These are phyloP conservation scores for Alternaria sp. DNA, from an alignment of 2,329 filamentous ascomycete genomes.

Conservation along the genomic window DNA sequence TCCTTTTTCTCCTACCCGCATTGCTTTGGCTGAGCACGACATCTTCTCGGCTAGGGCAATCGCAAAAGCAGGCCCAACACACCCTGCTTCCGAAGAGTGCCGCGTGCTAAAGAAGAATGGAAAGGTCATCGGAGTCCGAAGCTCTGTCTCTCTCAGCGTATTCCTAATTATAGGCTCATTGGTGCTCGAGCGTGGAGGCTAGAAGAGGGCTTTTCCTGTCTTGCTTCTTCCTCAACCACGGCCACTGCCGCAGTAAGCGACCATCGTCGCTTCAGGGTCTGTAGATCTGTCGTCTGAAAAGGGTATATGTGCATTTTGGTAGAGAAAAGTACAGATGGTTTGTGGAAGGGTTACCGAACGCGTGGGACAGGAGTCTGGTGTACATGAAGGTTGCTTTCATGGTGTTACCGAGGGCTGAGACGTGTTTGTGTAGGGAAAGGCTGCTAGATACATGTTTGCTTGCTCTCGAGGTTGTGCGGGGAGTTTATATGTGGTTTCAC, in stretches of 20 bases:
- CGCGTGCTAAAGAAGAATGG: not conserved
- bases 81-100: not conserved
- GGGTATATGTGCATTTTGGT: not conserved
- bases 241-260: not conserved
- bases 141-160: not conserved
- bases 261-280: not conserved
- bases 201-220: not conserved
- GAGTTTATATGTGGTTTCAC: not conserved
- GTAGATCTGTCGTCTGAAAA: not conserved
- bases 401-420: not conserved
- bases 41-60: not conserved
- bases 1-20: not conserved
- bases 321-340: not conserved
- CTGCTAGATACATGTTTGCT: not conserved
- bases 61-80: not conserved
- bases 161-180: not conserved
- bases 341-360: not conserved
- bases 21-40: not conserved
- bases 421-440: not conserved
- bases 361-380: not conserved
- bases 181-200: not conserved
- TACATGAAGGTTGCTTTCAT: rapidly evolving
- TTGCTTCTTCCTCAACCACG: not conserved
- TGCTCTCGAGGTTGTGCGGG: not conserved
- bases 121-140: not conserved